Evolutionary conservation across 1,284 basidiomycete species (phyloP), one percentile per base, ranked within the genome.

Genomic region (Cryptococcus wingfieldii): DNA sequence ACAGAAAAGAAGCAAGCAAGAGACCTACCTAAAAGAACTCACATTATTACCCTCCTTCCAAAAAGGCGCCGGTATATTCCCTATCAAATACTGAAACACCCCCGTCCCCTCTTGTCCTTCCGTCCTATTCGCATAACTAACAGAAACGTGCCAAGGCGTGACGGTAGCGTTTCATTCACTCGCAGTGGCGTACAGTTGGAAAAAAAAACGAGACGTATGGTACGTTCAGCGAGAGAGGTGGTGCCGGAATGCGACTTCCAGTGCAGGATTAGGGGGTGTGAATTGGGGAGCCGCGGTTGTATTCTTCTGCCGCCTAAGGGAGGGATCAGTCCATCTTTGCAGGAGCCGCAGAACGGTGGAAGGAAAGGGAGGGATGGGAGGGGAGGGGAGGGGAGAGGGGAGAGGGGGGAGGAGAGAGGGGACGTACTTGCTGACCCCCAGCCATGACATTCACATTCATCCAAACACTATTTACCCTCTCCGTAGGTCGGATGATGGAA

Each of bases 161-260:
- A 61, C 59, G 25, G 59, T 61, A 1, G 53, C 57, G 45, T 61
- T 61, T 18, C 53, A 16, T 3, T 56, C 55, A 16, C 47, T 41
- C 8, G 56, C 41, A 7, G 56, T 61, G 9, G 43, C 31, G 53
- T 45, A 51, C 14, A 58, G 49, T 47, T 58, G 56, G 53, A n/a
- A n/a, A n/a, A n/a, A 61, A 61, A 38, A 54, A 61, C 5, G 59
- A 61, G 44, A 59, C 53, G 31, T 38, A 61, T 3, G 59, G 59
- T n/a, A 18, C 59, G 52, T 4, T 37, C 34, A 10, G 43, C n/a
- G 23, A 55, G 23, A 37, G 43, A 28, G 4, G 59, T 61, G 23
- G 55, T 46, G 14, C 59, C 59, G 8, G n/a, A n/a, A n/a, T n/a
- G n/a, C n/a, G 59, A 61, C 37, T 61, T 61, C 56, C 56, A 61